Evolutionary conservation across 257 asterid genomes (phyloP).

Genomic region (Perilla frutescens): DNA sequence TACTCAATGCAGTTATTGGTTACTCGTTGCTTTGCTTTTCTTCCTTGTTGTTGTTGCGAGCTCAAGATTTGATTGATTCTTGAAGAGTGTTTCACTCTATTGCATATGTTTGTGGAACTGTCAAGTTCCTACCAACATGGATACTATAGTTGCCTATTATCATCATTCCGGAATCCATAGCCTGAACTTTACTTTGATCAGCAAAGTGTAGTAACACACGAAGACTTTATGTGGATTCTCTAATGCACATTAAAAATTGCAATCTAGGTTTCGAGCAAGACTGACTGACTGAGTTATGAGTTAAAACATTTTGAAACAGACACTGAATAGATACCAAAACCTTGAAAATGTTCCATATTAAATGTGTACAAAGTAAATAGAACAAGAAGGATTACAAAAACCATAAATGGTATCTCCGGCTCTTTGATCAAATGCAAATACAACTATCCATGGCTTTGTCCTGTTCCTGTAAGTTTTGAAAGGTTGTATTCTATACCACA

Average conservation of each 20-base stretch:
- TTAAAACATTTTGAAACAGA: neutral
- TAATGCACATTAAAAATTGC: neutral
- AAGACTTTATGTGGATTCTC: neutral
- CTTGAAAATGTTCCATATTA: neutral
- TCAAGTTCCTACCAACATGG: neutral
- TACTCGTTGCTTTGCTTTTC: slow-evolving; percentile 3
- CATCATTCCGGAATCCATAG: neutral
- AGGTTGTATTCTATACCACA: no score
- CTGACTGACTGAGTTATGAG: neutral
- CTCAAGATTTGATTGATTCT: slow-evolving; percentile 7
- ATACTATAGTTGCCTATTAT: neutral
- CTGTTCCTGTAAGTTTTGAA: neutral
- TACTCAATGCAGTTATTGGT: neutral
- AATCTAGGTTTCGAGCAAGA: neutral
- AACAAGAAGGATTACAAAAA: neutral
- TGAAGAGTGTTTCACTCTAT: neutral
- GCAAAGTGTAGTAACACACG: neutral
- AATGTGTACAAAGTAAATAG: neutral
- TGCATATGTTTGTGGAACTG: neutral
- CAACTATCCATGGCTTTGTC: neutral
- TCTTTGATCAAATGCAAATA: neutral
- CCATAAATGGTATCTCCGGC: neutral
- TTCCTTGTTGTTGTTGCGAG: neutral
- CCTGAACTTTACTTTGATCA: neutral
- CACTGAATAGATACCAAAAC: neutral